Base-by-base conservation (phyloP, 108 stramenopile genomes). In the Chaetoceros tenuissimus region DNA sequence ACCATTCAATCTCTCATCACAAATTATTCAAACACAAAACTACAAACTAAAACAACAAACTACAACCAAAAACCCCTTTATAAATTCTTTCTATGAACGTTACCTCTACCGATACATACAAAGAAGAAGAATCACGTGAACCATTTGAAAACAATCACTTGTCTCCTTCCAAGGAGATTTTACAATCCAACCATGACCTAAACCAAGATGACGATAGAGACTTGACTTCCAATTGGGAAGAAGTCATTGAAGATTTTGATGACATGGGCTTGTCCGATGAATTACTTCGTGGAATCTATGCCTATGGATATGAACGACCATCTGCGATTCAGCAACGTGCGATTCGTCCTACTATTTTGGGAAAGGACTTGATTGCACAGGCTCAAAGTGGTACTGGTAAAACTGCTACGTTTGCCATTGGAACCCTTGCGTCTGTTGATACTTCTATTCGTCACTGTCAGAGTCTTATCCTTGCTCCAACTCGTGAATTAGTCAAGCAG, bases 171-270 rank as follows among this genome's bases (percentile, higher is more conserved):
- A n/a, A n/a, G n/a, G n/a, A n/a, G n/a, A n/a, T n/a, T n/a, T n/a
- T n/a, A n/a, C n/a, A n/a, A n/a, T n/a, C 43, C 43, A 68, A 68
- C 49, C 62, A 53, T 51, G 60, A 68, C 49, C 53, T n/a, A n/a
- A n/a, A n/a, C n/a, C n/a, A n/a, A n/a, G n/a, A n/a, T n/a, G n/a
- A n/a, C 48, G 92, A 94, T 71, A 84, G 86, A 62, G 92, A 94
- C 71, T 79, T 94, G 62, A 72, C 84, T 45, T 82, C 92, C 62
- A 94, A 94, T 70, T 92, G 92, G 85, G 89, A 96, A 47, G 91
- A 62, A n/a, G 29, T 53, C 62, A 69, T 51, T 23, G 73, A 79
- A 59, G 67, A 73, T 5, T 82, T 82, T 71, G 81, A 82, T 65
- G 71, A 50, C 31, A 79, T 82, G 78, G 81, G 77, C 53, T 62